Evolutionary conservation across 768 basidiomycete species (phyloP).

Genomic region (Lanmaoa pseudosensibilis): DNA sequence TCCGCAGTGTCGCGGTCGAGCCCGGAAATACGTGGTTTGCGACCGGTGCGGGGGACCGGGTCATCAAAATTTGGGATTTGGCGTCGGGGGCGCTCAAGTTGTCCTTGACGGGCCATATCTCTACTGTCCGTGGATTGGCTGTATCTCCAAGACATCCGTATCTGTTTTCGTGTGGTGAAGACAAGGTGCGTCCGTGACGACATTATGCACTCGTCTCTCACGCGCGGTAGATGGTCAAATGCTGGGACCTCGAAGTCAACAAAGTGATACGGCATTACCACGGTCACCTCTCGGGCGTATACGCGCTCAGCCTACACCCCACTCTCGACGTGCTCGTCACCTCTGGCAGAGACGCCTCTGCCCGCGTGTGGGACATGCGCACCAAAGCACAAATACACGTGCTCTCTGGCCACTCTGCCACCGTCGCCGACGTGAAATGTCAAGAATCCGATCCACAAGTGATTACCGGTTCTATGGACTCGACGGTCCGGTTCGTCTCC

Average conservation of each 20-base stretch:
- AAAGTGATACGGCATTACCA: slow-evolving; percentile 99
- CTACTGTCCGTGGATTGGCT: slow-evolving; percentile 91
- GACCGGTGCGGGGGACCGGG: slow-evolving; percentile 95
- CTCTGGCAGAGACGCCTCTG: slow-evolving; percentile 92
- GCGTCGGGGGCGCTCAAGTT: slow-evolving; percentile 96
- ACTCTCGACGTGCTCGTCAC: slow-evolving; percentile 96
- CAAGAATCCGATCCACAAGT: slow-evolving; percentile 98
- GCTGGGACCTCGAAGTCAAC: slow-evolving; percentile 98
- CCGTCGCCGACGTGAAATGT: slow-evolving; percentile 93
- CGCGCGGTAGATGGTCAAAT: slow-evolving; percentile 89
- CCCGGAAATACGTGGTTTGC: slow-evolving; percentile 99
- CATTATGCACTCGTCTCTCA: not conserved
- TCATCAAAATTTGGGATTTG: slow-evolving; percentile 98
- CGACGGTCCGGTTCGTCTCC: slow-evolving; percentile 74
- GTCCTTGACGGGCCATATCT: slow-evolving; percentile 97
- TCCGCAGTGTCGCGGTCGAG: slow-evolving; percentile 92
- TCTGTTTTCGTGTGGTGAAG: slow-evolving; percentile 95
- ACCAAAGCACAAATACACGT: slow-evolving; percentile 96
- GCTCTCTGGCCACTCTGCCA: slow-evolving; percentile 89
- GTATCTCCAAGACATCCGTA: slow-evolving; percentile 94
- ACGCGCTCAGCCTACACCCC: slow-evolving; percentile 87
- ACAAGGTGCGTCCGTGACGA: slow-evolving; percentile 64
- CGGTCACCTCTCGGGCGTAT: slow-evolving; percentile 98
- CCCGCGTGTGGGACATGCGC: slow-evolving; percentile 99
- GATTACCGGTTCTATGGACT: slow-evolving; percentile 98